A percentile compares a stretch with the other conserved stretches of the same genome.
phyloP scores from a whole-genome alignment of 306 rosid species.

The Fragaria ananassa region DNA sequence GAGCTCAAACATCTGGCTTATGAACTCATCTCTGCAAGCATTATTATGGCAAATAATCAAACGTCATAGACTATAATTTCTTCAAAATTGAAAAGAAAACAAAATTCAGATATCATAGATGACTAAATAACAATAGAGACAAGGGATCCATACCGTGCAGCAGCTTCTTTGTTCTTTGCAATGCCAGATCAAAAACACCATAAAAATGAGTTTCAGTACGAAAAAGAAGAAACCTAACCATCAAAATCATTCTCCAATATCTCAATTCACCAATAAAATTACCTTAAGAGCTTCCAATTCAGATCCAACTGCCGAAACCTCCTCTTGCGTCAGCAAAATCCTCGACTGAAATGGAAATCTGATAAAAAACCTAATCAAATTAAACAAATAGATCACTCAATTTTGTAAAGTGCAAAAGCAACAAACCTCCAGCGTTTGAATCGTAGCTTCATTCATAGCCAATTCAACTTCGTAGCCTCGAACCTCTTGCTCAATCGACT shows the following conservation, averaged over 20 bases:
- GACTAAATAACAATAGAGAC: conserved; percentile 8
- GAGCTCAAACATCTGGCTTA: conserved; percentile 49
- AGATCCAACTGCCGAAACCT: conserved; percentile 51
- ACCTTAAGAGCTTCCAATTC: conserved; percentile 73
- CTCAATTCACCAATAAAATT: background rate
- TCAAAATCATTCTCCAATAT: background rate
- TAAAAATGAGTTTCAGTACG: conserved; percentile 12
- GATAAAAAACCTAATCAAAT: conserved; percentile 9
- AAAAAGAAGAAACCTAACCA: conserved; percentile 15
- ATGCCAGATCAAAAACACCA: conserved; percentile 26
- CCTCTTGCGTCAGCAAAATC: conserved; percentile 49
- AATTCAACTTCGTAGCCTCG: conserved; percentile 78
- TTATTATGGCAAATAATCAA: background rate
- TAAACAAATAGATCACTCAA: background rate
- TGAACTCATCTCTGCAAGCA: conserved; percentile 55
- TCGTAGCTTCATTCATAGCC: conserved; percentile 48
- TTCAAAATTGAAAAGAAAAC: background rate
- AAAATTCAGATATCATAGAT: background rate
- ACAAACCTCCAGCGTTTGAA: conserved; percentile 63
- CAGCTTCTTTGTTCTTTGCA: conserved; percentile 46
- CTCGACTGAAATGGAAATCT: conserved; percentile 47
- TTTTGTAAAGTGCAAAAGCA: conserved; percentile 9
- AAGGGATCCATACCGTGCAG: conserved; percentile 40
- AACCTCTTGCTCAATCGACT: conserved; percentile 66
- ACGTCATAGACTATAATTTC: background rate